Base-by-base conservation (phyloP, 2,329 filamentous ascomycete genomes). In the Phyllosticta citriasiana region DNA sequence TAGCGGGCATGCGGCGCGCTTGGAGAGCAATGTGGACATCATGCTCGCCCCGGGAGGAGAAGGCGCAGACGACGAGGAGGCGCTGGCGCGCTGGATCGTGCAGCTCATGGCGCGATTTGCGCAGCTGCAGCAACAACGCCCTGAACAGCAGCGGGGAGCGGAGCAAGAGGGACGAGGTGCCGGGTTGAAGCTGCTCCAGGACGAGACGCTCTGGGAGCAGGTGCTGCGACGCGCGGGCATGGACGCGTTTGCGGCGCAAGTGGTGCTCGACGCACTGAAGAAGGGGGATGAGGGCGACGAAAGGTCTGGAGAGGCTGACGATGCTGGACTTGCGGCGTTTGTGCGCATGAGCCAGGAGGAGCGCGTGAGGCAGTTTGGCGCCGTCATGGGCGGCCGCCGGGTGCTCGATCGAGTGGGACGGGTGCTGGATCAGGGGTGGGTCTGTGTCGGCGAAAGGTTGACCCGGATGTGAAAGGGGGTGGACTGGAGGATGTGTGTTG, bases 201-300 rank as follows among this genome's bases (percentile, higher is more conserved):
- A 83, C 0, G 87, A 89, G 71, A 86, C 85, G 0, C 25, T 73
- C 35, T 88, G 85, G 85, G 88, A 91, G 70, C 54, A 83, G 9
- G 88, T 88, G 64, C 76, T 92, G 25, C 78, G 87, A 14, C 77
- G 79, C 25, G 79, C 81, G 1, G 88, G 88, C 0, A 71, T 91
- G 69, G 91, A 92, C 71, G 80, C 83, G 0, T 90, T 84, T 69
- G 88, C 87, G 2, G 88, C 88, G 2, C 88, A 91, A 69, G 77
- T 78, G 9, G 76, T 90, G 1, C 73, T 89, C 35, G 75, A 73
- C 0, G 70, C 71, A n/a, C 62, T 84, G 65, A 25, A 53, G 16
- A 10, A 35, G 2, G 14, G 19, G 12, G 33, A 52, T 1, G 52
- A 55, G n/a, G 55, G 50, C 3, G 33, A 27, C n/a, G 16, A 24